Evolutionary conservation across 352 stramenopile genomes (phyloP), one percentile per base, ranked within the genome.

Genomic region (Phytopythium delawarense): DNA sequence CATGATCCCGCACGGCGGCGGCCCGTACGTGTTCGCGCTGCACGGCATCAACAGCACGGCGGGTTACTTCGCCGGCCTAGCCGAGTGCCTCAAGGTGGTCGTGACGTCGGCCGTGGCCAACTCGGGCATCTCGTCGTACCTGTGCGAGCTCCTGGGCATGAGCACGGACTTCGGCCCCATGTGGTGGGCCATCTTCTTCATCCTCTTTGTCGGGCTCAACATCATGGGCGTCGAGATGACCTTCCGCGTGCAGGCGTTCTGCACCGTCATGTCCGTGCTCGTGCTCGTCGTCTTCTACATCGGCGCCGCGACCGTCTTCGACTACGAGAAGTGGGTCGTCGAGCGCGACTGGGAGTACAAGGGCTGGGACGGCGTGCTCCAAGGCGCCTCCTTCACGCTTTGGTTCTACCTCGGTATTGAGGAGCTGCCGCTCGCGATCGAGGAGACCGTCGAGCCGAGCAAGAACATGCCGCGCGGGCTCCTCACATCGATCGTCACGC

Each of bases 371-470:
- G 76, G 78, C 0, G 57, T 82, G 39, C 58, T 88, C 16, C 72
- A 83, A 25, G 78, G 78, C 4, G 67, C 82, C 28, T 86, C 76
- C 28, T 88, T 88, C 65, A 69, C 78, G 32, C 66, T 88, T 51
- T 88, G 78, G 78, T 88, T 88, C 57, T 88, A 84, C 62, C 60
- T 88, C 1, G 78, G 78, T 21, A 88, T 88, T 59, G 78, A 88
- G 48, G 78, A 88, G 64, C 70, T 88, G 2, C 78, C 78, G 2
- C 73, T 88, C 5, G 78, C 78, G 3, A 75, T 88, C 25, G 78
- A 88, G 51, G 78, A 88, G 49, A 88, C 78, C 12, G 79, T 88
- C 25, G 74, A 88, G 25, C 76, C 78, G 4, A 71, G 65, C 18
- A 79, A 81, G 63, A 88, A 84, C 70, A 86, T 88, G 78, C 78